Percentiles rank a stretch among this genome's conserved stretches.
phyloP scores from a whole-genome alignment of 352 stramenopile genomes.

The Pelagophyceae sp. region DNA sequence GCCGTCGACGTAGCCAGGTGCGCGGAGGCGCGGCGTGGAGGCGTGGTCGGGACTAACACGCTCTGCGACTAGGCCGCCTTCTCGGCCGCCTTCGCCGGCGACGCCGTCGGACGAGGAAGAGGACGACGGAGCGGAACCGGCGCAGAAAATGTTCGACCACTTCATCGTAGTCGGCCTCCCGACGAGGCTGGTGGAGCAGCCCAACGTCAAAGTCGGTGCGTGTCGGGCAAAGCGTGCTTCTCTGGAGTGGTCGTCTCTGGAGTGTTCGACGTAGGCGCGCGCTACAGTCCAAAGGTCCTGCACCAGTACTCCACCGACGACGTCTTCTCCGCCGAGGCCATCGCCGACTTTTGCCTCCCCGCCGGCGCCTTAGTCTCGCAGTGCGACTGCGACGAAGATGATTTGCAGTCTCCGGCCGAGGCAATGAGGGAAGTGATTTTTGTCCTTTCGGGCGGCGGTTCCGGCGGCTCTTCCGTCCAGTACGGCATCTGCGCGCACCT shows the following conservation, averaged over 20 bases:
- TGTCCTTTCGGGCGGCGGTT: not conserved
- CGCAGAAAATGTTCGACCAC: slow-evolving; percentile 4
- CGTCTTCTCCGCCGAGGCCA: not conserved
- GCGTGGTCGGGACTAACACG: no score
- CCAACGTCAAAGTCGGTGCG: not conserved
- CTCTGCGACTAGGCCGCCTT: no score
- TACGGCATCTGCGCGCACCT: slow-evolving; percentile 11
- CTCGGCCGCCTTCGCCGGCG: no score
- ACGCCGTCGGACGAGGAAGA: no score
- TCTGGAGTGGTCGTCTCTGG: no score
- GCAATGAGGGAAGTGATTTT: not conserved
- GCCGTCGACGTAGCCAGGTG: no score
- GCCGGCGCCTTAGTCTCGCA: not conserved
- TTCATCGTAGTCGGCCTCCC: slow-evolving; percentile 3
- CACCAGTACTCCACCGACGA: not conserved
- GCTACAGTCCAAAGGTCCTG: not conserved
- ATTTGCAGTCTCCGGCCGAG: not conserved
- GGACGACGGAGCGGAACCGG: no score
- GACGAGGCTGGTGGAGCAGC: not conserved
- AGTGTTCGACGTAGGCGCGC: no score
- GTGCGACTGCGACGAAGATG: not conserved
- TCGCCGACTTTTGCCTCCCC: slow-evolving; percentile 15
- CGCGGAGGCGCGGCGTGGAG: no score
- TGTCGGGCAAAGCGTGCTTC: no score
- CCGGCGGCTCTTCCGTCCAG: not conserved